Percentiles rank a stretch among this genome's conserved stretches.
These are phyloP conservation scores for Halenospora varia DNA, from an alignment of 495 filamentous ascomycete genomes.

Conservation along the genomic window DNA sequence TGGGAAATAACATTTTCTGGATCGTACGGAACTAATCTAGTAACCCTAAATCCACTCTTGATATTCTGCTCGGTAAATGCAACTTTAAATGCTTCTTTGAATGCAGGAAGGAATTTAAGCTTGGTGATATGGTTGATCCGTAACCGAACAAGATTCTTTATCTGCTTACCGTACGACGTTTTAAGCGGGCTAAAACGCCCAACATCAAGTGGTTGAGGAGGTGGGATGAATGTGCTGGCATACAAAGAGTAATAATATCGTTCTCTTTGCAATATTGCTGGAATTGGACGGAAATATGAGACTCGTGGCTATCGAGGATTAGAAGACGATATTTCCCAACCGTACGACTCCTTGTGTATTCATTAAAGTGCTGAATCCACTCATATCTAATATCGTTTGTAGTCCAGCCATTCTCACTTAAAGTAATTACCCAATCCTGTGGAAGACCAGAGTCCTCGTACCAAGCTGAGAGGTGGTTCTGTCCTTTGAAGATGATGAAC, in stretches of 20 bases:
- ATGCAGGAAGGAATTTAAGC: constrained; percentile 15
- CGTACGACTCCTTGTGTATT: constrained; percentile 16
- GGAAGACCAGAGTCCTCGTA: constrained; percentile 28
- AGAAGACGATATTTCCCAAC: constrained; percentile 24
- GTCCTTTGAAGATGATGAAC: constrained; percentile 25
- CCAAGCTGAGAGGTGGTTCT: constrained; percentile 25
- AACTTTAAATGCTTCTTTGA: background rate
- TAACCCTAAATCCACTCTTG: background rate
- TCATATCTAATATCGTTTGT: constrained; percentile 25
- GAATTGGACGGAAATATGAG: constrained; percentile 24
- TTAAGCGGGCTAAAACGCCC: constrained; percentile 12
- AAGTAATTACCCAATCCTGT: constrained; percentile 26
- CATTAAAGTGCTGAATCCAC: constrained; percentile 18
- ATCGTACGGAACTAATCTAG: constrained; percentile 10
- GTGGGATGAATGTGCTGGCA: constrained; percentile 14
- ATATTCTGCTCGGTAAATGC: constrained; percentile 3
- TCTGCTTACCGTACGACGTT: constrained; percentile 1
- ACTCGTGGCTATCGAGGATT: constrained; percentile 25
- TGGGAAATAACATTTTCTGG: constrained; percentile 3
- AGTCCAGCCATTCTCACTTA: constrained; percentile 32
- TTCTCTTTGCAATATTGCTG: constrained; percentile 23
- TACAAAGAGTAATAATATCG: constrained; percentile 24
- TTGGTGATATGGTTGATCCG: constrained; percentile 18
- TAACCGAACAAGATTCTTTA: constrained; percentile 3
- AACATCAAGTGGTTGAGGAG: constrained; percentile 13